phyloP scores from a whole-genome alignment of 2,329 filamentous ascomycete species.

The Grosmannia clavigera region DNA sequence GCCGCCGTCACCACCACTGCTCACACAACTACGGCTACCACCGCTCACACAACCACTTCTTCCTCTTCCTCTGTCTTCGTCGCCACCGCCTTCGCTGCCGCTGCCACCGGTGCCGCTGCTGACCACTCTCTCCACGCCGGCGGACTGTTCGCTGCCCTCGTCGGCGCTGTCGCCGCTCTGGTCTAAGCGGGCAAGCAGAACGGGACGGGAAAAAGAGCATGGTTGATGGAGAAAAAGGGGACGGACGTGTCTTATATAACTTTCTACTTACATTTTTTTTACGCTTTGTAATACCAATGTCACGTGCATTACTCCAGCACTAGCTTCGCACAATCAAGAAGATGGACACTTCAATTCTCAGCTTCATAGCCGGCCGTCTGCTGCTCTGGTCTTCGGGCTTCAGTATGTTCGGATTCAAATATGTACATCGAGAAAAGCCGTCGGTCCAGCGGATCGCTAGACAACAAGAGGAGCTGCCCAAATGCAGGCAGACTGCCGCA shows the following conservation, averaged over 20 bases:
- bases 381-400: background rate
- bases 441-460: background rate
- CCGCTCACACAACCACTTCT: constrained; percentile 11
- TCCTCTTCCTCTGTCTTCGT: constrained; percentile 4
- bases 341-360: too few species aligned
- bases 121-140: constrained; percentile 19
- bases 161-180: constrained; percentile 19
- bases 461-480: background rate
- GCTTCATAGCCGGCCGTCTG: background rate
- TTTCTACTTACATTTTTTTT: too few species aligned
- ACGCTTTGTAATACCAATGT: too few species aligned
- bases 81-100: constrained; percentile 5
- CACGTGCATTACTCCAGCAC: too few species aligned
- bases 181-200: constrained; percentile 12
- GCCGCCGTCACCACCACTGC: constrained; percentile 10
- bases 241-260: too few species aligned
- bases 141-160: constrained; percentile 19
- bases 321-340: too few species aligned
- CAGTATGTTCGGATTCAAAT: constrained; percentile 8
- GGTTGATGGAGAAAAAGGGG: background rate
- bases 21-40: constrained; percentile 4
- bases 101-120: constrained; percentile 14
- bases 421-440: constrained; percentile 4
- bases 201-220: too few species aligned
- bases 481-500: background rate